Percentiles rank a stretch among this genome's conserved stretches.
These are phyloP conservation scores for Ophiostoma piceae DNA, from an alignment of 2,329 filamentous ascomycete genomes.

Conservation along the genomic window DNA sequence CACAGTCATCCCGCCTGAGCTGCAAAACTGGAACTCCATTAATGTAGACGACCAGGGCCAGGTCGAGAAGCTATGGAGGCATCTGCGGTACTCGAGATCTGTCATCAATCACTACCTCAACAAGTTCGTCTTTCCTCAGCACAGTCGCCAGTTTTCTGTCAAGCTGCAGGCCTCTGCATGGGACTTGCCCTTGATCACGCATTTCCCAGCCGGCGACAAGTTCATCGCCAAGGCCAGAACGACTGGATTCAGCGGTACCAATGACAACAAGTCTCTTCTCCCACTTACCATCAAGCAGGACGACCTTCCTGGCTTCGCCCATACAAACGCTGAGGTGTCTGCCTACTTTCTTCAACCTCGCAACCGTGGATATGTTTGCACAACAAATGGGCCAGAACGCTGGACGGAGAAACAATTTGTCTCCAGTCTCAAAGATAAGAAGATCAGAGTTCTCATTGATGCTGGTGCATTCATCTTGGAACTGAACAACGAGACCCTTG, in stretches of 20 bases:
- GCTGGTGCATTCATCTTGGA: slow-evolving; percentile 58
- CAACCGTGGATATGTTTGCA: slow-evolving; percentile 45
- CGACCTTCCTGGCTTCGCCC: slow-evolving; percentile 50
- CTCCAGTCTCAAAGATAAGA: slow-evolving; percentile 32
- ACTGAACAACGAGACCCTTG: slow-evolving; percentile 18
- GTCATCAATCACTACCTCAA: slow-evolving; percentile 58
- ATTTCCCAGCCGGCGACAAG: background rate
- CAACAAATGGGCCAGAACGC: slow-evolving; percentile 34
- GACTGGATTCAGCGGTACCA: slow-evolving; percentile 68
- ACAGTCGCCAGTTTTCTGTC: slow-evolving; percentile 58
- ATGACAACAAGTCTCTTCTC: slow-evolving; percentile 56
- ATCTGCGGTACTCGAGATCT: slow-evolving; percentile 44
- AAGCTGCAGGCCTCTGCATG: slow-evolving; percentile 63
- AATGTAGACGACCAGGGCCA: slow-evolving; percentile 55
- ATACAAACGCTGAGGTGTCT: slow-evolving; percentile 61
- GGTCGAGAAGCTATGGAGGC: slow-evolving; percentile 45
- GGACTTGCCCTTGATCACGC: slow-evolving; percentile 53
- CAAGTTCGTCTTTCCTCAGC: slow-evolving; percentile 58
- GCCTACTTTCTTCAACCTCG: slow-evolving; percentile 50
- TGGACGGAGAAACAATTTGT: slow-evolving; percentile 46
- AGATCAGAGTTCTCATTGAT: slow-evolving; percentile 56
- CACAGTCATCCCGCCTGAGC: slow-evolving; percentile 38
- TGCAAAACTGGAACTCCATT: slow-evolving; percentile 51
- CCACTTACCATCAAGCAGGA: slow-evolving; percentile 58
- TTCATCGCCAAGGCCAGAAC: slow-evolving; percentile 38